These are phyloP conservation scores for Cucumis melo DNA, from an alignment of 306 rosid genomes.

Conservation along the genomic window DNA sequence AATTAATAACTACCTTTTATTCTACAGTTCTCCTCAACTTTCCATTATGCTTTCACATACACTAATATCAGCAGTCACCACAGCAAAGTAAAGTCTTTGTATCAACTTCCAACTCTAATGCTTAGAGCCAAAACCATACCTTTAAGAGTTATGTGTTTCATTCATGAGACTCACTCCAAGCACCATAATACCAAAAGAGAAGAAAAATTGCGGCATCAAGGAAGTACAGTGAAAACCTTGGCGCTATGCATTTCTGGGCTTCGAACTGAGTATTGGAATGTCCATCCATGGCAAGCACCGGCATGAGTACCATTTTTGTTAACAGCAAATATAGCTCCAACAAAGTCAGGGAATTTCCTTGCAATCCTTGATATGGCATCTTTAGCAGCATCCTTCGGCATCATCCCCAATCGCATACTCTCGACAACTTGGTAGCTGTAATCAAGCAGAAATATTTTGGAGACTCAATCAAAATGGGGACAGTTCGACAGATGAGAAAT, in stretches of 20 bases:
- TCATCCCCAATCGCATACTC: conserved; percentile 91
- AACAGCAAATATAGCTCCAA: conserved; percentile 80
- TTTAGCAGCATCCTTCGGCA: conserved; percentile 61
- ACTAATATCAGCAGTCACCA: neutral
- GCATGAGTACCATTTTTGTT: conserved; percentile 66
- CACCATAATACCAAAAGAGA: neutral
- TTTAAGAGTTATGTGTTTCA: neutral
- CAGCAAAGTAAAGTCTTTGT: neutral
- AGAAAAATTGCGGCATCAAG: conserved; percentile 16
- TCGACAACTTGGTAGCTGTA: conserved; percentile 93
- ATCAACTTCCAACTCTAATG: neutral
- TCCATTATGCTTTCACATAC: neutral
- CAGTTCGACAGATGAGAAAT: neutral
- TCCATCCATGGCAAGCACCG: conserved; percentile 94
- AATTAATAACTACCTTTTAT: neutral
- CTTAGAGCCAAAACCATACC: neutral
- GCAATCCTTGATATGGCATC: conserved; percentile 72
- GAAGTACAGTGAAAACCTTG: conserved; percentile 64
- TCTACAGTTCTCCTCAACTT: neutral
- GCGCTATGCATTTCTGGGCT: conserved; percentile 61
- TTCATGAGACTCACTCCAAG: neutral
- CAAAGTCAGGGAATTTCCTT: conserved; percentile 53
- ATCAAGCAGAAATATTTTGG: conserved; percentile 4
- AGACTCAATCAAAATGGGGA: neutral
- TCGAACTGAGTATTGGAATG: conserved; percentile 73